These are phyloP conservation scores for Paracorniculantispora psalliotae DNA, from an alignment of 2,329 filamentous ascomycete species.

Conservation along the genomic window DNA sequence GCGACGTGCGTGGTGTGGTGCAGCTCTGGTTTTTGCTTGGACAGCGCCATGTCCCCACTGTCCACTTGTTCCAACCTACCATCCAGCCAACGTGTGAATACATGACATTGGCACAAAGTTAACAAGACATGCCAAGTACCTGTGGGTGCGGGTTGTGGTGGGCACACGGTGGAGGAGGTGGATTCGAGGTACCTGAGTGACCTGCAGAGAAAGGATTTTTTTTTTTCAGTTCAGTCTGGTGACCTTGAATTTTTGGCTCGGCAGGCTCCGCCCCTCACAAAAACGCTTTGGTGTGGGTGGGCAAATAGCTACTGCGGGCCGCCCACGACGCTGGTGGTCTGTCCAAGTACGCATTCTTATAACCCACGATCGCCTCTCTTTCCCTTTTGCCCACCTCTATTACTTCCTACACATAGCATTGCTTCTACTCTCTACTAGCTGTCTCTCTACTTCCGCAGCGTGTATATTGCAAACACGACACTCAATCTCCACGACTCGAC, in stretches of 20 bases:
- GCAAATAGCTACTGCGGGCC: slow-evolving; percentile 7
- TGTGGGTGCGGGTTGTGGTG: slow-evolving; percentile 1
- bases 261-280: background rate
- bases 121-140: slow-evolving; percentile 1
- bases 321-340: background rate
- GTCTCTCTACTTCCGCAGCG: too few species aligned
- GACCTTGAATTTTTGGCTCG: background rate
- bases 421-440: background rate
- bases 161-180: background rate
- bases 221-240: slow-evolving; percentile 2
- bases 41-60: background rate
- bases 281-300: too few species aligned
- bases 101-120: background rate
- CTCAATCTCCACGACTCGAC: background rate
- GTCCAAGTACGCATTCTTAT: background rate
- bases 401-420: background rate
- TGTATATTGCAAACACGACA: background rate
- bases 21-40: background rate
- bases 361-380: background rate
- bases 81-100: background rate
- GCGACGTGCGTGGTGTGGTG: background rate
- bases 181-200: background rate
- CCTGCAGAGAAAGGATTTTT: background rate
- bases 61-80: background rate
- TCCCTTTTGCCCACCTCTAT: background rate